Evolutionary conservation across 1,284 basidiomycete species (phyloP), one percentile per base, ranked within the genome.

Genomic region (Cutaneotrichosporon sp.): DNA sequence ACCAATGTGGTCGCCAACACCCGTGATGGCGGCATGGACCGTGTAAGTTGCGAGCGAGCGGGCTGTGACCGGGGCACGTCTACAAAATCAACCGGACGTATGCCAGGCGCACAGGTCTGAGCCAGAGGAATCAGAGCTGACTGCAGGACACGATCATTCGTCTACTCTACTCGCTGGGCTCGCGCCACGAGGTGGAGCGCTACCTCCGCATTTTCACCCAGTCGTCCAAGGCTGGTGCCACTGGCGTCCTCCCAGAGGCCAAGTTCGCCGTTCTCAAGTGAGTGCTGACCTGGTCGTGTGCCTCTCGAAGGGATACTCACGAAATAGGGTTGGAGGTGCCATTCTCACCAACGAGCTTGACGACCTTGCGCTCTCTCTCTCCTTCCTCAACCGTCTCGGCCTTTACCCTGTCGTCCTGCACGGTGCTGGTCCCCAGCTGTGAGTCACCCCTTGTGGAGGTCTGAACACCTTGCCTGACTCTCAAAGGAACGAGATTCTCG

Each of bases 171-270:
- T 96, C 91, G 32, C 86, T 97, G 61, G 92, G 92, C 45, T 90
- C 88, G 24, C 90, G 93, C 68, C 87, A 90, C 61, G 92, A 97
- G 75, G 92, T 97, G 58, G 91, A 94, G 73, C 85, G 92, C 62
- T 92, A 97, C 78, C 85, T 97, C 43, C 86, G 92, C 50, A 96
- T 97, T 70, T 97, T 97, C 74, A 91, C 90, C 12, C 85, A 88
- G 24, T 85, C 88, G 34, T 88, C 88, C 11, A 85, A 90, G 65
- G 86, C 86, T 24, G 57, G 67, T 19, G 85, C 86, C 22, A 65
- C 72, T 57, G 75, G 73, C 58, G 73, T 75, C 46, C 61, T 76
- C 6, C 75, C 75, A 19, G 74, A 76, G 59, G 90, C 90, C 59
- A 91, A 89, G 72, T 93, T 94, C 65, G 90, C 90, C 29, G 90